Evolutionary conservation across 768 basidiomycete species (phyloP), one percentile per base, ranked within the genome.

Genomic region (Termitomyces sp.): DNA sequence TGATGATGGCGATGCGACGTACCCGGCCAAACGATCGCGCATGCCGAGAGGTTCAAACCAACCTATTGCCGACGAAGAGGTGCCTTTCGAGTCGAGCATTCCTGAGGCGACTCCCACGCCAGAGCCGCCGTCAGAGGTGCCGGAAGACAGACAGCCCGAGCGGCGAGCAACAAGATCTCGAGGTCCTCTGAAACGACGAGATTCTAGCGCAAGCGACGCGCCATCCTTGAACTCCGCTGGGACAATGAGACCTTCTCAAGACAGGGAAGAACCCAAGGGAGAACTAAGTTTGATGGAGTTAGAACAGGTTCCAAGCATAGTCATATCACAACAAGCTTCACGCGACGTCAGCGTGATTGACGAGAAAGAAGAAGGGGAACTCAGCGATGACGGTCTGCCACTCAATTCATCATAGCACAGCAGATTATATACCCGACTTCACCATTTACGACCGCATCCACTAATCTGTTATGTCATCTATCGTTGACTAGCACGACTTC

Each of bases 21-120:
- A 87, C 65, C 86, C 87, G n/a, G 83, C 86, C 12, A 88, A 87
- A 70, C 78, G 85, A 26, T 76, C 83, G 20, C 79, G 86, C 28
- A 73, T 78, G 55, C 78, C 83, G 6, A 72, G 86, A 59, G 77
- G 76, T 14, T 69, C 69, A 8, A 67, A 65, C 18, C 72, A 65
- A 36, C 47, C 60, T 24, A 53, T 52, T n/a, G 66, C 65, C 33
- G 80, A 80, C 55, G 78, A 76, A 0, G 78, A 75, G n/a, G 74
- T 73, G 2, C 73, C 76, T 18, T 62, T 70, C 22, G 76, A 72
- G 49, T 59, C 57, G 33, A 58, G 52, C 33, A 56, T 61, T 28
- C 61, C 64, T 3, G 57, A 63, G 16, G 65, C 61, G 47, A 64
- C 58, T 13, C 61, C 65, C 18, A 67, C 67, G 32, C 67, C 69